Evolutionary conservation across 257 asterid species (phyloP), one percentile per base, ranked within the genome.

Genomic region (Paraleonurus japonicus): DNA sequence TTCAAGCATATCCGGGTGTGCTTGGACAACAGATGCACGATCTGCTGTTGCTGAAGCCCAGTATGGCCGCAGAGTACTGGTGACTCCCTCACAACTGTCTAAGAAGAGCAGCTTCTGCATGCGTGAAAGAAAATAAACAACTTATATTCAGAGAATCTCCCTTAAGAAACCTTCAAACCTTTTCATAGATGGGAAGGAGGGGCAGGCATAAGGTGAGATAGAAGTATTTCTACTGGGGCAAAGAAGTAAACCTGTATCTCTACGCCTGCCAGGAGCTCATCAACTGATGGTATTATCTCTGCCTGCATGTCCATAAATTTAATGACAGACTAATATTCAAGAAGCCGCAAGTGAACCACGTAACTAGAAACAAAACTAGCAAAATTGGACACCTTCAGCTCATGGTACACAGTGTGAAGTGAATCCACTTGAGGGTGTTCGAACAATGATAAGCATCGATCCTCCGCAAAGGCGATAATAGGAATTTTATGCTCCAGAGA

Each of bases 21-120:
- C 99, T 85, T 95, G 99, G 78, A 95, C 96, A 61, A 95, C 96
- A 66, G 96, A 86, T 30, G 96, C 99, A 70, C 76, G 88, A 71
- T 80, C 96, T 16, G 76, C 86, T 19, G 76, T 77, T 59, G 96
- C 96, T 86, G 85, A 88, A 27, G 69, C 90, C 99, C 99, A 95
- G 76, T 88, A 88, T 23, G 99, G 99, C 58, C 99, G 90, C 74
- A 95, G 61, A 51, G 84, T 78, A 48, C 83, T 47, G 6, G 90
- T 76, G 39, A 95, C 96, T 83, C 97, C 96, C 76, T 89, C 96
- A 48, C 81, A 71, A 37, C 83, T 91, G 87, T 89, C 98, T 66
- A 95, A 82, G 87, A 95, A 95, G 73, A 95, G 67, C 80, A 95
- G 78, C 80, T 95, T 95, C 99, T 95, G 88, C 78, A 57, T 53